phyloP scores from a whole-genome alignment of 2,329 filamentous ascomycete species.

The Sporothrix variecibatus region DNA sequence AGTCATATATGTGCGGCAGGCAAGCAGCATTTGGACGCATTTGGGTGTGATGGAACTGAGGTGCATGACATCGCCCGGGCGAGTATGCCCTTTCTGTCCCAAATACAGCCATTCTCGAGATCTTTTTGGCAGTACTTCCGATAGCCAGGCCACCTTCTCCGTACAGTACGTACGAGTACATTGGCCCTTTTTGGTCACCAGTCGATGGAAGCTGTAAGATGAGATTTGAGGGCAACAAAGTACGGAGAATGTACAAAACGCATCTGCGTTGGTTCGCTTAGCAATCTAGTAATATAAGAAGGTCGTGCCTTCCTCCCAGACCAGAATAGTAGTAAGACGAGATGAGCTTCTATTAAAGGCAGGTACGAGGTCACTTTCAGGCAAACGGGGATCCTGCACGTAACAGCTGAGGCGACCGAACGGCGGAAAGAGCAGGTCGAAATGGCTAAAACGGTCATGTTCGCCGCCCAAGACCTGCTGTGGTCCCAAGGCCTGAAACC shows the following conservation, averaged over 20 bases:
- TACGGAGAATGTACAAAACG: too few species aligned
- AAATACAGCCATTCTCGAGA: not conserved
- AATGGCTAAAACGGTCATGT: not conserved
- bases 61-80: constrained; percentile 7
- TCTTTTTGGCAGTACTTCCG: constrained; percentile 11
- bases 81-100: not conserved
- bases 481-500: not conserved
- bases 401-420: not conserved
- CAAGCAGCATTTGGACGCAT: not conserved
- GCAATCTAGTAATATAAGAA: not conserved
- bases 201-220: not conserved
- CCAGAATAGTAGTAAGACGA: not conserved
- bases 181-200: not conserved
- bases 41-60: not conserved
- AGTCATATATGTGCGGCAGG: not conserved
- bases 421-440: not conserved
- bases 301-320: not conserved
- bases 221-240: not conserved
- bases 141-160: not conserved
- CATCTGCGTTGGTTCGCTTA: not conserved
- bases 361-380: not conserved
- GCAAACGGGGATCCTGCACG: not conserved
- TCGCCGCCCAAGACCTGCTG: not conserved
- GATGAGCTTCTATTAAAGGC: not conserved
- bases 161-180: not conserved